These are phyloP conservation scores for Xylaria curta DNA, from an alignment of 495 filamentous ascomycete species.

Conservation along the genomic window DNA sequence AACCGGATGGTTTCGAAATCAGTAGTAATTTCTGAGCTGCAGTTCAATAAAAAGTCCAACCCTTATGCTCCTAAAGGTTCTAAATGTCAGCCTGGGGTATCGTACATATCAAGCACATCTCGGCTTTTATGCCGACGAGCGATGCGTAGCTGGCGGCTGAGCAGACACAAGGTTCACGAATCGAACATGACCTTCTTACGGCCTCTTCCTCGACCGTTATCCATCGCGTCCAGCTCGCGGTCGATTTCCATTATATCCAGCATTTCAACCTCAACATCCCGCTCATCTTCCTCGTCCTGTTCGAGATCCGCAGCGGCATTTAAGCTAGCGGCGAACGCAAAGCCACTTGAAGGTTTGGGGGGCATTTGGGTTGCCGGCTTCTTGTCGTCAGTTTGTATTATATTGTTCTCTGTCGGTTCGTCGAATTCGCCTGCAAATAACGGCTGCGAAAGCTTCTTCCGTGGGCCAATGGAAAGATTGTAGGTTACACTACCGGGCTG, in stretches of 20 bases:
- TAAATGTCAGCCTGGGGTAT: conserved; percentile 41
- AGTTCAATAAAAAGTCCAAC: conserved; percentile 9
- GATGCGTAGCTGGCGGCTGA: background rate
- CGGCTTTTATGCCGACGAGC: conserved; percentile 16
- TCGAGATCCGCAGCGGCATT: conserved; percentile 51
- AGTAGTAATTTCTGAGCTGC: background rate
- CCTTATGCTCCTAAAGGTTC: conserved; percentile 24
- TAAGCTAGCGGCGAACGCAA: conserved; percentile 53
- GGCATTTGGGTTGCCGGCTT: conserved; percentile 26
- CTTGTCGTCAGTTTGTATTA: conserved; percentile 20
- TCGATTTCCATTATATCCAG: conserved; percentile 65
- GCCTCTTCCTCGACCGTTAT: conserved; percentile 48
- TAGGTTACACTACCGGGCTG: conserved; percentile 51
- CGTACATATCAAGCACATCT: conserved; percentile 39
- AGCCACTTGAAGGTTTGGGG: conserved; percentile 36
- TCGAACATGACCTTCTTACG: conserved; percentile 59
- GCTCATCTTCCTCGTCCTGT: conserved; percentile 50
- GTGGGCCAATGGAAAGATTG: conserved; percentile 50
- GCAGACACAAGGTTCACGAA: conserved; percentile 24
- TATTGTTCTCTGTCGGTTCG: conserved; percentile 31
- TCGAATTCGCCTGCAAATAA: conserved; percentile 31
- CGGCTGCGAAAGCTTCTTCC: conserved; percentile 30
- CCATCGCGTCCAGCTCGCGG: conserved; percentile 56
- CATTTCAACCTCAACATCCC: conserved; percentile 59
- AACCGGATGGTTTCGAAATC: background rate